Percentiles rank a stretch among this genome's conserved stretches.
Conservation (phyloP, 208 protist species). For the Leishmania gerbilli region DNA sequence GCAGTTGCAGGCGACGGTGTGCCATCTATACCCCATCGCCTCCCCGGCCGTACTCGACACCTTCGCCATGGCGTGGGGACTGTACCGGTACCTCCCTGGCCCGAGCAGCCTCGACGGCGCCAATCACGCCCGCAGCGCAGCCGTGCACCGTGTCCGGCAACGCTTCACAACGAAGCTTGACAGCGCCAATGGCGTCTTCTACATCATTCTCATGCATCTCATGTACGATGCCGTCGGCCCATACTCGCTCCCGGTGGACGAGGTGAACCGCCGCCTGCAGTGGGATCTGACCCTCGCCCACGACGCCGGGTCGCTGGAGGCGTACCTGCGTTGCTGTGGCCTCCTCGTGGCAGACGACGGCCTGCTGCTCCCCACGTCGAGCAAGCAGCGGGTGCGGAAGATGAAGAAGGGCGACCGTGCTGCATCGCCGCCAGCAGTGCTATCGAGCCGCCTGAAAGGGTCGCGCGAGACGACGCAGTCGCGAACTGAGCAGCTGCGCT, state of each 20-base stretch:
- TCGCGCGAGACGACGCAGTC: constrained; percentile 17
- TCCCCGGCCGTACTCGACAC: constrained; percentile 53
- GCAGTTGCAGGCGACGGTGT: constrained; percentile 84
- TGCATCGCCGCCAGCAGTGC: neutral
- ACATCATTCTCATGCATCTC: constrained; percentile 72
- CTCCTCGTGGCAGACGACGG: constrained; percentile 41
- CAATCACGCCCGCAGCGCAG: constrained; percentile 35
- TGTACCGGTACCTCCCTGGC: constrained; percentile 49
- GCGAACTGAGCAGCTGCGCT: constrained; percentile 38
- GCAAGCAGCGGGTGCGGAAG: constrained; percentile 24
- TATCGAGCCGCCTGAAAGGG: constrained; percentile 39
- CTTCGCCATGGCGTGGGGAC: constrained; percentile 63
- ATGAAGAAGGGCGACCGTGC: neutral
- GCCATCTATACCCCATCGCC: constrained; percentile 47
- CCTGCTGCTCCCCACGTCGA: constrained; percentile 18
- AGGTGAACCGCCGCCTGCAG: constrained; percentile 60
- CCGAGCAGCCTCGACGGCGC: constrained; percentile 31
- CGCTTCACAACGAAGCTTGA: constrained; percentile 67
- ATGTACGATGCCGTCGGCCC: constrained; percentile 79
- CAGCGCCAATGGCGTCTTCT: constrained; percentile 41
- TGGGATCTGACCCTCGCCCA: constrained; percentile 67
- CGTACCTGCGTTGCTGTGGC: constrained; percentile 65
- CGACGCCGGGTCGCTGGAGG: constrained; percentile 54
- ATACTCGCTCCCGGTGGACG: constrained; percentile 64
- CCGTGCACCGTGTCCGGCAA: constrained; percentile 55